A percentile compares a stretch with the other conserved stretches of the same genome.
Conservation (phyloP, 1,284 basidiomycete genomes). For the Mycosarcoma mackinlayi region DNA sequence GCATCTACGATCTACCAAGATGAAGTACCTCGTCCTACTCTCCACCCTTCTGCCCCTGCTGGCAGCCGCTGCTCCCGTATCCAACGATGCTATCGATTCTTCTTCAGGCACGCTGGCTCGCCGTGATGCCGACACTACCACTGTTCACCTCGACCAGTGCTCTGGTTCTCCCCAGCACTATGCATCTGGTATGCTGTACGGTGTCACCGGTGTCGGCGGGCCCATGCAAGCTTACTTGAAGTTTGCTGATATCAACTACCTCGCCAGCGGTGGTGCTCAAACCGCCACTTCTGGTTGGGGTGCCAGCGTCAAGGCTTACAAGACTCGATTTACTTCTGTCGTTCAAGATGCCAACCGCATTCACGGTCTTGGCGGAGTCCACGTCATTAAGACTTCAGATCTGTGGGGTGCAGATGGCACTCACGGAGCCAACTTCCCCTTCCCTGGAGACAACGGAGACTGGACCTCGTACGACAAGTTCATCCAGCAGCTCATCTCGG, state of each 20-base stretch:
- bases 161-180: slow-evolving; percentile 9
- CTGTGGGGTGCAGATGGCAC: slow-evolving; percentile 20
- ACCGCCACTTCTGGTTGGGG: slow-evolving; percentile 3
- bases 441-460: slow-evolving; percentile 23
- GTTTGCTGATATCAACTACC: slow-evolving; percentile 8
- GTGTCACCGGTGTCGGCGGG: slow-evolving; percentile 7
- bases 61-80: too few relatives aligned
- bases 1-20: too few relatives aligned
- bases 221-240: slow-evolving; percentile 1
- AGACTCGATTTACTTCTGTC: slow-evolving; percentile 1
- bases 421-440: neutral
- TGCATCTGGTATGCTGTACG: slow-evolving; percentile 18
- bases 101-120: too few relatives aligned
- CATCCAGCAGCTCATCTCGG: slow-evolving; percentile 21
- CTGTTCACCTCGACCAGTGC: slow-evolving; percentile 11
- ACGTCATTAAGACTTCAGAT: slow-evolving; percentile 16
- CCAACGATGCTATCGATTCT: too few relatives aligned
- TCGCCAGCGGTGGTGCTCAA: slow-evolving; percentile 18
- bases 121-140: neutral
- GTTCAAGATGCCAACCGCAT: slow-evolving; percentile 9
- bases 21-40: too few relatives aligned
- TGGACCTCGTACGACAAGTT: slow-evolving; percentile 16
- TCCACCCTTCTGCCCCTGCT: too few relatives aligned
- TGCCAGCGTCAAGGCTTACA: neutral
- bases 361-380: neutral